Base-by-base conservation (phyloP, 192 early-diverging fungal genomes). In the Dissophora globulifera region DNA sequence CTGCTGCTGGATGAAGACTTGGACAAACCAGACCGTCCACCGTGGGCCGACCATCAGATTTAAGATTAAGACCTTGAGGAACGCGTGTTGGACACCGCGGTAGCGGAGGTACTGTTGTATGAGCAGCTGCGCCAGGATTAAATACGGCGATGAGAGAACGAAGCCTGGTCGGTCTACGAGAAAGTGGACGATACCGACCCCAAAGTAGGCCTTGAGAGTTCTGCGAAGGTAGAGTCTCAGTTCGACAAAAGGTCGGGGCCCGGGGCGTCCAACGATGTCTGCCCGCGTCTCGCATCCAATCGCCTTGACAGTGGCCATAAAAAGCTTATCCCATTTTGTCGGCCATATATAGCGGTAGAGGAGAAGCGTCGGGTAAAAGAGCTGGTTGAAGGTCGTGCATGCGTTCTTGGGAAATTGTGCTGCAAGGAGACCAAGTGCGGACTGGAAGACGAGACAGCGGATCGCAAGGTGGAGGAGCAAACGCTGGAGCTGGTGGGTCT, bases 381-480 rank as follows among this genome's bases (percentile, higher is more conserved):
- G 52, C n/a, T 76, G 72, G 26, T 62, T 67, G 51, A 59, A 76
- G 23, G 63, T 23, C 0, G 52, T 45, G 43, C 72, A 76, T 20
- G 53, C 23, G 47, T 67, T 61, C 10, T 61, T 16, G 23, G 49
- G 43, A 16, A 51, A 15, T 0, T 26, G 25, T 19, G 30, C 27
- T 16, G 53, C 13, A n/a, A 76, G 25, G 23, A 62, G 8, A 46
- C 67, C 49, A 29, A 76, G 35, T 22, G 43, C 20, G 1, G 58
- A 50, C 31, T 76, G 72, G n/a, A 76, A 35, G 45, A 50, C 23
- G 3, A 76, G 45, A 19, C 57, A 66, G 17, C 38, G 50, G 46
- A 76, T 20, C 12, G 56, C 40, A 19, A 76, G 58, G n/a, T 15
- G 17, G 23, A 76, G 35, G 40, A 67, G 16, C n/a, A n/a, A n/a